Conservation (phyloP, 2,329 filamentous ascomycete species). For the Paracorniculantispora psalliotae region DNA sequence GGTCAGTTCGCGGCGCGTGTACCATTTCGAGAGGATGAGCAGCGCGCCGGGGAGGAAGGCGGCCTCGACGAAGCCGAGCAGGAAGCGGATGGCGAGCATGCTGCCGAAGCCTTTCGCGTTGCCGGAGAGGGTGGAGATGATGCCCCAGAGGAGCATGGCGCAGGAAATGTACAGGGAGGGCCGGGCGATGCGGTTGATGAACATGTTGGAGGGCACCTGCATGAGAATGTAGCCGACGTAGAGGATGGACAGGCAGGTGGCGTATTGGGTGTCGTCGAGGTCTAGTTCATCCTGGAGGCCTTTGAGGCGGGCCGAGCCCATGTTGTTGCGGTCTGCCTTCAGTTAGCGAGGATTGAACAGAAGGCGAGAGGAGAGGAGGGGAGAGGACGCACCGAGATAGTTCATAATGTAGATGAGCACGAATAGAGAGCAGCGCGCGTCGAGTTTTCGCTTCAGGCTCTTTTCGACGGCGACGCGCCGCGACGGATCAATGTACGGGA, state of each 20-base stretch:
- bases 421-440: constrained; percentile 61
- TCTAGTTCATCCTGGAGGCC: constrained; percentile 58
- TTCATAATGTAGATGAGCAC: constrained; percentile 73
- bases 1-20: constrained; percentile 55
- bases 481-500: constrained; percentile 33
- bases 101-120: constrained; percentile 46
- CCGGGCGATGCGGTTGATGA: constrained; percentile 49
- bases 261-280: constrained; percentile 54
- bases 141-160: constrained; percentile 56
- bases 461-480: constrained; percentile 56
- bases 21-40: constrained; percentile 61
- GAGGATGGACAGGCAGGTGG: constrained; percentile 58
- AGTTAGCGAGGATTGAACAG: too few species aligned
- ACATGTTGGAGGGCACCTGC: constrained; percentile 56
- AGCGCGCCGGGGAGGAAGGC: constrained; percentile 61
- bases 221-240: constrained; percentile 64
- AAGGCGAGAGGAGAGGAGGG: too few species aligned
- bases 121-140: constrained; percentile 54
- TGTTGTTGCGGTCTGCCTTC: constrained; percentile 64
- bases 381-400: too few species aligned
- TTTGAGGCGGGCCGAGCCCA: constrained; percentile 60
- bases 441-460: constrained; percentile 64
- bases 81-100: constrained; percentile 53
- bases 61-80: constrained; percentile 58
- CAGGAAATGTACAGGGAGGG: constrained; percentile 47